These are phyloP conservation scores for Bipolaris cookei DNA, from an alignment of 2,329 filamentous ascomycete genomes.

Conservation along the genomic window DNA sequence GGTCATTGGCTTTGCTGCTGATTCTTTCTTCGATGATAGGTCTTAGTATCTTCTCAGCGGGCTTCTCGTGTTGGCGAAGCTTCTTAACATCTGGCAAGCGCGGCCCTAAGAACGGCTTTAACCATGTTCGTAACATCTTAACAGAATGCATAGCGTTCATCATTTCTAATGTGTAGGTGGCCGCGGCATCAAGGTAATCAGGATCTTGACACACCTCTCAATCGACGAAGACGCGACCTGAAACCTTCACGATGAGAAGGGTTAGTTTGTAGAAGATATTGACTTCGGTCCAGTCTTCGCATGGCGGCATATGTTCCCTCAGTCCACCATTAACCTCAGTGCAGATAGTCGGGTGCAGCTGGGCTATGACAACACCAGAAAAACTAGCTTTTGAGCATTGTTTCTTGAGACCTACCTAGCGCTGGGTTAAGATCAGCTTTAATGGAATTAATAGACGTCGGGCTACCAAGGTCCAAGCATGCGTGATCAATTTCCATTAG, in stretches of 20 bases:
- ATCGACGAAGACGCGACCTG: neutral
- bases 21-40: neutral
- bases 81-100: neutral
- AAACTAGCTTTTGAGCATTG: neutral
- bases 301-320: neutral
- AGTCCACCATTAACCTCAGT: neutral
- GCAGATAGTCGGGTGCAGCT: neutral
- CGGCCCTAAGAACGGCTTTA: neutral
- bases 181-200: neutral
- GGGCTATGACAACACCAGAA: neutral
- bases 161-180: neutral
- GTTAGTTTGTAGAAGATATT: neutral
- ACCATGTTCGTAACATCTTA: neutral
- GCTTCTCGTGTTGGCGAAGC: neutral
- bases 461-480: neutral
- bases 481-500: neutral
- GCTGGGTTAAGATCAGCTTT: neutral
- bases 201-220: neutral
- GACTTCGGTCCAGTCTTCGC: neutral
- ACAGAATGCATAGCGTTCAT: neutral
- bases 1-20: neutral
- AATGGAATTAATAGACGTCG: neutral
- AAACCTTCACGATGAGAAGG: neutral
- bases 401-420: neutral
- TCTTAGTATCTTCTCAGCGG: neutral